Conservation (phyloP, 768 basidiomycete genomes). For the Trametes cubensis region DNA sequence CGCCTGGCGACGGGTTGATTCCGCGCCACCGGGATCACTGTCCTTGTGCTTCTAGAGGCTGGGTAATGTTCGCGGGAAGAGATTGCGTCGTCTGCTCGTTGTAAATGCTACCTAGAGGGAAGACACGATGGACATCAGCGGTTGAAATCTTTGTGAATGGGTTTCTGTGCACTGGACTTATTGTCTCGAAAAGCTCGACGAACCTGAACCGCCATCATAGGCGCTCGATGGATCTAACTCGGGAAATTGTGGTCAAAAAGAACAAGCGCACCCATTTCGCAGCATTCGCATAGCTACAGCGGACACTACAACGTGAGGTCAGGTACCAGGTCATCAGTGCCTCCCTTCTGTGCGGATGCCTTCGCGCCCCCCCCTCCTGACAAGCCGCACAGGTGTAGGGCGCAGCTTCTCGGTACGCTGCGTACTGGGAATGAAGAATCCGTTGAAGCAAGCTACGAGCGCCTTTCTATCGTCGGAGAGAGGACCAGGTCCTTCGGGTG, state of each 20-base stretch:
- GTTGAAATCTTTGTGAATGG: too few relatives aligned
- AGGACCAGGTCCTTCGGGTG: slow-evolving; percentile 33
- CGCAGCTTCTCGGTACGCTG: slow-evolving; percentile 46
- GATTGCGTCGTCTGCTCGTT: too few relatives aligned
- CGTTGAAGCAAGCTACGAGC: slow-evolving; percentile 36
- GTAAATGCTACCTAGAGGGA: too few relatives aligned
- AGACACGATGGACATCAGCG: too few relatives aligned
- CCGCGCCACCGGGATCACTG: not conserved
- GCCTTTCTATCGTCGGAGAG: slow-evolving; percentile 33
- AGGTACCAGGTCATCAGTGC: not conserved
- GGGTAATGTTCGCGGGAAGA: too few relatives aligned
- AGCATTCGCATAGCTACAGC: not conserved
- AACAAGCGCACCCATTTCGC: not conserved
- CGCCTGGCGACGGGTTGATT: not conserved
- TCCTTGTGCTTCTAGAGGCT: too few relatives aligned
- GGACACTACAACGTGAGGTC: slow-evolving; percentile 9
- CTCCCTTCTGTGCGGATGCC: not conserved
- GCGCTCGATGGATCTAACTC: not conserved
- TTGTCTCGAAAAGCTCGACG: too few relatives aligned
- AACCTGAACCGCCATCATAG: not conserved
- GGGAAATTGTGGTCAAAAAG: not conserved
- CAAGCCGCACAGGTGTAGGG: slow-evolving; percentile 35
- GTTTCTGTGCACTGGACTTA: too few relatives aligned
- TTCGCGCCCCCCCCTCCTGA: slow-evolving; percentile 17
- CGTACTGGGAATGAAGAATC: slow-evolving; percentile 47